Evolutionary conservation across 2,329 filamentous ascomycete genomes (phyloP), one percentile per base, ranked within the genome.

Genomic region (Phialocephala sp.): DNA sequence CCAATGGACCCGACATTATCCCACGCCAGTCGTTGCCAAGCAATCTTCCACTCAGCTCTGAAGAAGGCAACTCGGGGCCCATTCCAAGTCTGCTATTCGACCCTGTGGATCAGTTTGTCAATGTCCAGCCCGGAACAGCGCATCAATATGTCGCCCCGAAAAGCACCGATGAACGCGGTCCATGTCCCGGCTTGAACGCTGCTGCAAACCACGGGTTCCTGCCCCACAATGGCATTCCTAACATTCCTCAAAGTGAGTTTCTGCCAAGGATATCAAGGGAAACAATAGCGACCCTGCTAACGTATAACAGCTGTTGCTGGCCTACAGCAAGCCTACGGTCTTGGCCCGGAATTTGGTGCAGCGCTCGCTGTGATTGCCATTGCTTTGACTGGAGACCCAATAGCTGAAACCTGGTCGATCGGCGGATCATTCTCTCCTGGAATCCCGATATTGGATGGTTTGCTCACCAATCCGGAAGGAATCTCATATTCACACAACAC

Each of bases 141-240:
- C 35, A 37, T 18, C 18, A 37, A 39, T n/a, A 20, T 8, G 14
- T 39, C 6, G 55, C 18, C 20, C 11, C 35, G 14, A 18, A 18
- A 15, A 39, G 20, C n/a, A 22, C 32, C 9, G 55, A 57, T 37
- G 15, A 57, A 18, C 32, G 55, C 8, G 32, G 55, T 45, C 57
- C 37, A 24, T 45, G 57, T 32, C 57, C 39, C 9, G 57, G 37
- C 15, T 24, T 59, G 39, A 59, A 59, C 39, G 57, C 57, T 8
- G 11, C 24, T 11, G 57, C 57, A 6, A 59, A 59, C 20, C 57
- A 59, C 32, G 39, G 39, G 9, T 43, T 45, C 12, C 36, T 59
- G n/a, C 50, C 50, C 2, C 24, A 6, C 11, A 35, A 36, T 36
- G 22, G 50, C 5, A n/a, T 57, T 22, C 2, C 32, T 4, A 39